phyloP scores from a whole-genome alignment of 768 basidiomycete species.

The Tricholoma sp. region DNA sequence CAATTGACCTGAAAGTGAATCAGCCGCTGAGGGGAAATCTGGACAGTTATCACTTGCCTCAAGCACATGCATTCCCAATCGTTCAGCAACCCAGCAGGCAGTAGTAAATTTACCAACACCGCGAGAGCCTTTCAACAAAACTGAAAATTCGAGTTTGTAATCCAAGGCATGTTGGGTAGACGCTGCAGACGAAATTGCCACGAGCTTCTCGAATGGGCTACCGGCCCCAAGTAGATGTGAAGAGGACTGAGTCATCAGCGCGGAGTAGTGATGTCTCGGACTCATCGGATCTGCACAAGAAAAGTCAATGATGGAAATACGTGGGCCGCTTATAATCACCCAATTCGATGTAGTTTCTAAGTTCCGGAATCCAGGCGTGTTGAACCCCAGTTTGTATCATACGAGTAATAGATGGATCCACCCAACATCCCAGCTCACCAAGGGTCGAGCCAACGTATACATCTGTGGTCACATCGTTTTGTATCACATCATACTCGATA shows the following conservation, averaged over 20 bases:
- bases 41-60: conserved; percentile 44
- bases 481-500: conserved; percentile 58
- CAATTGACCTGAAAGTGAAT: conserved; percentile 65
- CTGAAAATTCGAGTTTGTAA: conserved; percentile 61
- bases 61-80: conserved; percentile 71
- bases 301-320: background rate
- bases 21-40: background rate
- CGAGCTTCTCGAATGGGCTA: conserved; percentile 42
- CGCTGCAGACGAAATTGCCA: conserved; percentile 56
- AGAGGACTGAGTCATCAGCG: conserved; percentile 13
- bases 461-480: conserved; percentile 31
- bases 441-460: conserved; percentile 49
- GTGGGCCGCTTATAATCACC: conserved; percentile 31
- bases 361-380: conserved; percentile 54
- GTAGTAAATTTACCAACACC: conserved; percentile 80
- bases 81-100: conserved; percentile 48
- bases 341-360: conserved; percentile 41
- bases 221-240: conserved; percentile 25
- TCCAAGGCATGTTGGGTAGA: conserved; percentile 50
- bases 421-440: conserved; percentile 81
- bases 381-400: conserved; percentile 80
- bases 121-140: conserved; percentile 74
- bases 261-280: conserved; percentile 20
- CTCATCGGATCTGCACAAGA: conserved; percentile 14
- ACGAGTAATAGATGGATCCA: conserved; percentile 68